Percentiles rank a stretch among this genome's conserved stretches.
Evolutionary conservation across 2,329 filamentous ascomycete genomes (phyloP).

Genomic region (Fusarium humuli): DNA sequence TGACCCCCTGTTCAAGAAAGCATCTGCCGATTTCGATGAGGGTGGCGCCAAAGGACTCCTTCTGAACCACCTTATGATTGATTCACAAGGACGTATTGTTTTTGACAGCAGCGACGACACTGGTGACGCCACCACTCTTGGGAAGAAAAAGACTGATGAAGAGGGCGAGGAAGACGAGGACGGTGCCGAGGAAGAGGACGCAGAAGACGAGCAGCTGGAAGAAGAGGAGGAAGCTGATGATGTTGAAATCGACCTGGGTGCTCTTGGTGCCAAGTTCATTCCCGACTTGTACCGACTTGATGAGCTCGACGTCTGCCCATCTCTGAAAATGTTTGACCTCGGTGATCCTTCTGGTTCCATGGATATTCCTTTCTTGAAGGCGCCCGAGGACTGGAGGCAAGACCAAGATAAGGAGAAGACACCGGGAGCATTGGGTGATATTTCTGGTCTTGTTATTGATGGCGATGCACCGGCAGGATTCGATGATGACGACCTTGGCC

Average conservation of each 20-base stretch:
- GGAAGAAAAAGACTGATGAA: constrained; percentile 55
- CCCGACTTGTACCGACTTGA: constrained; percentile 82
- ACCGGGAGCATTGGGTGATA: constrained; percentile 68
- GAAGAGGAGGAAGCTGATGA: constrained; percentile 57
- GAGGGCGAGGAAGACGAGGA: constrained; percentile 55
- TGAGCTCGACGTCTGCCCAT: constrained; percentile 92
- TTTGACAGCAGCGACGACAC: constrained; percentile 97
- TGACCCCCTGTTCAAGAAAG: constrained; percentile 99
- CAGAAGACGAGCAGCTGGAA: constrained; percentile 48
- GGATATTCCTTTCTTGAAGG: constrained; percentile 92
- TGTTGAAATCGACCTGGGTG: constrained; percentile 81
- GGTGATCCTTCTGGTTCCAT: constrained; percentile 86
- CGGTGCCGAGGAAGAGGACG: constrained; percentile 52
- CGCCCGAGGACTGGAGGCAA: constrained; percentile 84
- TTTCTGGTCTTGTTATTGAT: constrained; percentile 85
- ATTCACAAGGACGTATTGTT: constrained; percentile 90
- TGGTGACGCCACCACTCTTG: constrained; percentile 59
- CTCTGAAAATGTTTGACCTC: constrained; percentile 91
- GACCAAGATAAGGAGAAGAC: constrained; percentile 73
- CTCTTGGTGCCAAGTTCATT: constrained; percentile 85
- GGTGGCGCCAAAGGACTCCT: constrained; percentile 95
- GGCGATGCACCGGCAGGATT: constrained; percentile 87
- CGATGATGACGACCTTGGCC: constrained; percentile 73
- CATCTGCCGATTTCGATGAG: constrained; percentile 97
- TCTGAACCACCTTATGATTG: constrained; percentile 96